A percentile compares a stretch with the other conserved stretches of the same genome.
phyloP scores from a whole-genome alignment of 148 eudicot genomes.

The Hydrangea macrophylla region DNA sequence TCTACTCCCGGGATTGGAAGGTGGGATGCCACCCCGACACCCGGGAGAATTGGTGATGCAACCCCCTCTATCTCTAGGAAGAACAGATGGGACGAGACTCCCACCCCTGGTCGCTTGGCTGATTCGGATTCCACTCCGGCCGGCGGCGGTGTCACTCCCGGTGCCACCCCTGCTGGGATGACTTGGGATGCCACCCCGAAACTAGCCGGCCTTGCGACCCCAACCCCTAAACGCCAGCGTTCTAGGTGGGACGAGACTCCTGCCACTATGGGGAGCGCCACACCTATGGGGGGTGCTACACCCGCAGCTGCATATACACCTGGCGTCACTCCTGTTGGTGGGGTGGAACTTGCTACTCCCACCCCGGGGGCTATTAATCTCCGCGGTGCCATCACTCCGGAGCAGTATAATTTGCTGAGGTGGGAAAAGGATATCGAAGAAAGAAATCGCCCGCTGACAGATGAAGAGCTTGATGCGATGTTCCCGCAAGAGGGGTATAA shows the following conservation, averaged over 20 bases:
- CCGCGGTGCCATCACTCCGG: conserved; percentile 77
- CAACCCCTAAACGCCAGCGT: conserved; percentile 88
- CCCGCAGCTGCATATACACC: conserved; percentile 86
- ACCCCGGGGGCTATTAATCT: conserved; percentile 69
- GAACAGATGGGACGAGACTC: conserved; percentile 92
- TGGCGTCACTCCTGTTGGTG: conserved; percentile 88
- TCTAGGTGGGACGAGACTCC: conserved; percentile 99
- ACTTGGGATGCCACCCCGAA: conserved; percentile 97
- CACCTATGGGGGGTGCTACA: conserved; percentile 76
- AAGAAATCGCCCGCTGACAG: conserved; percentile 85
- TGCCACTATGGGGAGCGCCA: conserved; percentile 91
- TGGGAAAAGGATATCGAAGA: conserved; percentile 98
- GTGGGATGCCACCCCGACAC: conserved; percentile 96
- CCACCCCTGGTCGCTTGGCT: conserved; percentile 80
- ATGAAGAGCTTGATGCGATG: conserved; percentile 95
- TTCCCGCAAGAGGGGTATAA: conserved; percentile 87
- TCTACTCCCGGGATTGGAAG: conserved; percentile 92
- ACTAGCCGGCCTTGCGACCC: conserved; percentile 71
- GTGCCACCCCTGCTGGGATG: conserved; percentile 91
- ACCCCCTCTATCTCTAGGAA: conserved; percentile 71
- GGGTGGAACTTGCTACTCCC: conserved; percentile 80
- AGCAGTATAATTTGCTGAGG: conserved; percentile 83
- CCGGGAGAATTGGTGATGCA: conserved; percentile 84
- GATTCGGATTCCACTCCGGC: conserved; percentile 92
- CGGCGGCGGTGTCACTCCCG: conserved; percentile 84